These are phyloP conservation scores for Curvularia spicifera DNA, from an alignment of 2,329 filamentous ascomycete genomes.

Conservation along the genomic window DNA sequence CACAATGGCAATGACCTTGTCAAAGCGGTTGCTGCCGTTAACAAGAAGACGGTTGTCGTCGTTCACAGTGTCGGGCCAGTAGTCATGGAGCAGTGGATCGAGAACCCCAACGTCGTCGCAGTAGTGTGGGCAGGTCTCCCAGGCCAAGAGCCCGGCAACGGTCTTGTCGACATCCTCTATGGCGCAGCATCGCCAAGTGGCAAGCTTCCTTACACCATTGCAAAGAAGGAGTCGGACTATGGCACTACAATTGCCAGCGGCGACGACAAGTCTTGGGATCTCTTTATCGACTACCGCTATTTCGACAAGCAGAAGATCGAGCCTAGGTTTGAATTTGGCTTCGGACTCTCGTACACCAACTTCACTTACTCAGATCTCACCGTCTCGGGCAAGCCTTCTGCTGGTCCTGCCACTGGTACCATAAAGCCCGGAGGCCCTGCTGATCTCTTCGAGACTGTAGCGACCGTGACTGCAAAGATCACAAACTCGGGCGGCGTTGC, in stretches of 20 bases:
- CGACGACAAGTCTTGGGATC: slow-evolving; percentile 46
- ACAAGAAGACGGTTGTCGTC: slow-evolving; percentile 50
- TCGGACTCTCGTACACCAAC: slow-evolving; percentile 53
- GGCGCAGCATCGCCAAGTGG: slow-evolving; percentile 56
- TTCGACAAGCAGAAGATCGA: slow-evolving; percentile 52
- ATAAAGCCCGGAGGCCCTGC: slow-evolving; percentile 37
- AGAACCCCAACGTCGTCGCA: slow-evolving; percentile 47
- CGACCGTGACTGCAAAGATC: slow-evolving; percentile 45
- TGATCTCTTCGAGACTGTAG: slow-evolving; percentile 46
- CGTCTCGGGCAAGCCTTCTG: slow-evolving; percentile 29
- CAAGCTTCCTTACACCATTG: slow-evolving; percentile 62
- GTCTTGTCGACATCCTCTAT: slow-evolving; percentile 55
- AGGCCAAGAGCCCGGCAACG: slow-evolving; percentile 53
- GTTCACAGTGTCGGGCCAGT: slow-evolving; percentile 49
- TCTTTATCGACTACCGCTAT: slow-evolving; percentile 55
- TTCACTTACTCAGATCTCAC: slow-evolving; percentile 50
- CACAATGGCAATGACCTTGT: slow-evolving; percentile 53
- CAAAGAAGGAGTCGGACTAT: slow-evolving; percentile 44
- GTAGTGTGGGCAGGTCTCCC: slow-evolving; percentile 51
- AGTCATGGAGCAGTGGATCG: slow-evolving; percentile 47
- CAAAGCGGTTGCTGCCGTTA: slow-evolving; percentile 45
- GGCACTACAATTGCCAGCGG: slow-evolving; percentile 33
- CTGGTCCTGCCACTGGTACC: slow-evolving; percentile 34
- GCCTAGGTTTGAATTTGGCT: slow-evolving; percentile 56
- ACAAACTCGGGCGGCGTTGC: slow-evolving; percentile 45